These are phyloP conservation scores for Gossypioides kirkii DNA, from an alignment of 345 rosid species.

Conservation along the genomic window DNA sequence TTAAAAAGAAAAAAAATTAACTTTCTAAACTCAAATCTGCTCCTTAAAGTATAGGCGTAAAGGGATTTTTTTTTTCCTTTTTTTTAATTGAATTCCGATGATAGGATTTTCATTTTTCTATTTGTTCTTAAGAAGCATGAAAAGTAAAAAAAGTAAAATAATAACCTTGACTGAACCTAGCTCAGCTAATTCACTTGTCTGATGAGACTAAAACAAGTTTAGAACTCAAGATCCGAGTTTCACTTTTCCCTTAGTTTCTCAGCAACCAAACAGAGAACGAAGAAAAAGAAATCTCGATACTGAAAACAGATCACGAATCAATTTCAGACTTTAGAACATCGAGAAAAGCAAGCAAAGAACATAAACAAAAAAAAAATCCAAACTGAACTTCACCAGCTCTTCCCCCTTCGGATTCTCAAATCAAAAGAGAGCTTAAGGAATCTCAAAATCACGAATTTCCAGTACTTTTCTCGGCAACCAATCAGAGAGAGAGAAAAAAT, in stretches of 20 bases:
- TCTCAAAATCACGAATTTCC: constrained; percentile 1
- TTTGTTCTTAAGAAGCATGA: not conserved
- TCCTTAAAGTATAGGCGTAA: not conserved
- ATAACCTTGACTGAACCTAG: not conserved
- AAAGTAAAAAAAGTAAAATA: not conserved
- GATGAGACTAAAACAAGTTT: not conserved
- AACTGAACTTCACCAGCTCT: not conserved
- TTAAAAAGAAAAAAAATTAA: not conserved
- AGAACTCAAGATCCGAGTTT: constrained; percentile 23
- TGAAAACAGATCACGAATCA: not conserved
- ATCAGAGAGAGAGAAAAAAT: not conserved
- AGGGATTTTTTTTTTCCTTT: not conserved
- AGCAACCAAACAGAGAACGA: constrained; percentile 9
- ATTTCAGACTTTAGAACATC: not conserved
- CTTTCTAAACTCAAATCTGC: constrained; percentile 10
- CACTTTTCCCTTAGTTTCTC: constrained; percentile 12
- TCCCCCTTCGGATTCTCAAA: not conserved
- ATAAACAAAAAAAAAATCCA: not conserved
- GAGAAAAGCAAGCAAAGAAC: not conserved
- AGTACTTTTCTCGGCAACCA: constrained; percentile 11
- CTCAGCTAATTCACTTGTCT: not conserved
- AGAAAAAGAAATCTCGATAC: not conserved
- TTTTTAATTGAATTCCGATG: not conserved
- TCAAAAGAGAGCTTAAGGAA: not conserved
- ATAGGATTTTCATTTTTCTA: not conserved